Evolutionary conservation across 768 basidiomycete genomes (phyloP).

Genomic region (Boletus rubroflammeus): DNA sequence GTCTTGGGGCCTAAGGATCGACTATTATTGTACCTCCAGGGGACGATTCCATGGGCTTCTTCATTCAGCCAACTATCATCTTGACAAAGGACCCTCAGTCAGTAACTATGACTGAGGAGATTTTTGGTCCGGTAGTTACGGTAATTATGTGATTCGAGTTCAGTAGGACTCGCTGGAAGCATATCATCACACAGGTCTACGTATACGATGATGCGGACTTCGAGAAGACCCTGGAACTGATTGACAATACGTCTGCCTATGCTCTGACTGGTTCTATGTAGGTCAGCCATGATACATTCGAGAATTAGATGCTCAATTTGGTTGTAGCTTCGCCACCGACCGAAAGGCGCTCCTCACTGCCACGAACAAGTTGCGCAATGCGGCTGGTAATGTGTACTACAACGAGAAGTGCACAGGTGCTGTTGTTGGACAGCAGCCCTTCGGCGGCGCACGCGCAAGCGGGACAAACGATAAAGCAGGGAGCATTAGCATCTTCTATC

Average conservation of each 20-base stretch:
- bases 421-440: constrained; percentile 97
- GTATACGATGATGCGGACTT: constrained; percentile 86
- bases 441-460: constrained; percentile 88
- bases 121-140: constrained; percentile 95
- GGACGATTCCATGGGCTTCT: constrained; percentile 91
- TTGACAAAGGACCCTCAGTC: constrained; percentile 86
- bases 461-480: constrained; percentile 99
- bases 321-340: constrained; percentile 71
- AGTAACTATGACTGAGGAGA: constrained; percentile 89
- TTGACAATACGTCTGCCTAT: constrained; percentile 84
- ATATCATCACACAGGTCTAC: constrained; percentile 53
- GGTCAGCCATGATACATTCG: constrained; percentile 27
- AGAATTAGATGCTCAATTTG: constrained; percentile 7
- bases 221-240: constrained; percentile 81
- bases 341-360: constrained; percentile 77
- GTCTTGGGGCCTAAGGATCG: background rate
- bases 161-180: background rate
- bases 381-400: constrained; percentile 96
- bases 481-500: constrained; percentile 69
- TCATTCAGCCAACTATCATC: constrained; percentile 92
- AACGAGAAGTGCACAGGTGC: constrained; percentile 98
- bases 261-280: constrained; percentile 94
- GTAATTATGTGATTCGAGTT: constrained; percentile 38
- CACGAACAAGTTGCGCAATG: constrained; percentile 79
- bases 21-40: constrained; percentile 36